Evolutionary conservation across 169 alveolate genomes (phyloP), one percentile per base, ranked within the genome.

Genomic region (Plasmodium fragile): DNA sequence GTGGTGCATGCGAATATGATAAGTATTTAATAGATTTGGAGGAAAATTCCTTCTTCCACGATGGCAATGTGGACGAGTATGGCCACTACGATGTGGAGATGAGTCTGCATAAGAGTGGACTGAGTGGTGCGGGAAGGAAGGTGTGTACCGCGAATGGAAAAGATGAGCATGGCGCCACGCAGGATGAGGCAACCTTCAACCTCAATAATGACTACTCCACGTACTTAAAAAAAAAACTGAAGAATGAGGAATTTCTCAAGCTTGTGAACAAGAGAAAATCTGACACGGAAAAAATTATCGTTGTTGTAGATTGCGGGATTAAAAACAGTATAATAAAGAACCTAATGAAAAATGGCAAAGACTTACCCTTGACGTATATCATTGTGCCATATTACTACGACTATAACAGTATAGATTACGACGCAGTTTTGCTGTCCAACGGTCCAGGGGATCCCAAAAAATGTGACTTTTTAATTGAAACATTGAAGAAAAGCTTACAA

Each of bases 381-480:
- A 95, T 95, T 49, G 98, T 97, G 7, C 98, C 98, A 1, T 92
- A 95, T 94, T 90, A 83, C 81, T 94, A 82, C 53, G 97, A 96
- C 91, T 97, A 95, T 84, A 94, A 95, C 36, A 70, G 81, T 32
- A 96, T 97, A 13, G 96, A 95, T 39, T 95, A 96, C 80, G 98
- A 97, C 92, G 98, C 98, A 30, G 95, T 97, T 49, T 93, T 97
- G 43, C 92, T 97, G 39, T 93, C 97, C 87, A 97, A 97, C 92
- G 98, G 98, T 16, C 98, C 98, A 5, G 98, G 98, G 4, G 97
- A 97, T 73, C 98, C 98, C 4, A 82, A 81, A 36, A 70, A 80
- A 84, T 96, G 97, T 73, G 89, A 73, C 32, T 82, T 22, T 71
- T 94, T 97, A 11, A 96, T 97, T 59, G 94, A 92, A 22, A 91